phyloP scores from a whole-genome alignment of 441 rosid species.

The Sinapis alba region DNA sequence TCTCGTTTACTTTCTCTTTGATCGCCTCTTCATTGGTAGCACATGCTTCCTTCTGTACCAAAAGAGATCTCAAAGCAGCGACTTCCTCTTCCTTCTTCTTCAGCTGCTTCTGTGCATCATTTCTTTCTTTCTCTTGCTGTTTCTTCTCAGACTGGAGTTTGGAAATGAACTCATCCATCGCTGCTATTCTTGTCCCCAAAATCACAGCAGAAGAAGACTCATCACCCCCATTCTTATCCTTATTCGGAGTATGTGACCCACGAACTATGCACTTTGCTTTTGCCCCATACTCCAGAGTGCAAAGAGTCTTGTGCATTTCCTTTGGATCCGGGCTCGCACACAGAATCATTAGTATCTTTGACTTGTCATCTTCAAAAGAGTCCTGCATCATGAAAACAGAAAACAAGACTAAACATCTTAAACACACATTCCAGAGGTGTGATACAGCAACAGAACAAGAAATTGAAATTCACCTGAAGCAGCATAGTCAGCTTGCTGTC shows the following conservation, averaged over 20 bases:
- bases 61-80: slow-evolving; percentile 56
- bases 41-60: slow-evolving; percentile 57
- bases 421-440: slow-evolving; percentile 16
- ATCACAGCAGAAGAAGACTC: slow-evolving; percentile 62
- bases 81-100: slow-evolving; percentile 84
- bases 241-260: slow-evolving; percentile 73
- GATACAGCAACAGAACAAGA: not conserved
- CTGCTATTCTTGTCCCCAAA: slow-evolving; percentile 77
- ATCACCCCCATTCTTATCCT: slow-evolving; percentile 63
- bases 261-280: slow-evolving; percentile 96
- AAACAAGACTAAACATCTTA: slow-evolving; percentile 10
- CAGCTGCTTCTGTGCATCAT: slow-evolving; percentile 74
- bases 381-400: slow-evolving; percentile 54
- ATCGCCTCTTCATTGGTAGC: slow-evolving; percentile 64
- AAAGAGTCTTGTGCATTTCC: slow-evolving; percentile 88
- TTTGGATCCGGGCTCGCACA: slow-evolving; percentile 98
- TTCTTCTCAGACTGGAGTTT: slow-evolving; percentile 91
- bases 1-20: slow-evolving; percentile 72
- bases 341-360: slow-evolving; percentile 89
- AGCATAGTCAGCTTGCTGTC: slow-evolving; percentile 97
- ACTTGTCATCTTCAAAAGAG: slow-evolving; percentile 95
- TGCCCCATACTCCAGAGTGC: slow-evolving; percentile 96
- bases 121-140: slow-evolving; percentile 74
- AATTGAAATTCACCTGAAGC: slow-evolving; percentile 62
- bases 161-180: slow-evolving; percentile 85